These are phyloP conservation scores for Coemansia sp. DNA, from an alignment of 192 early-diverging fungal genomes.

Conservation along the genomic window DNA sequence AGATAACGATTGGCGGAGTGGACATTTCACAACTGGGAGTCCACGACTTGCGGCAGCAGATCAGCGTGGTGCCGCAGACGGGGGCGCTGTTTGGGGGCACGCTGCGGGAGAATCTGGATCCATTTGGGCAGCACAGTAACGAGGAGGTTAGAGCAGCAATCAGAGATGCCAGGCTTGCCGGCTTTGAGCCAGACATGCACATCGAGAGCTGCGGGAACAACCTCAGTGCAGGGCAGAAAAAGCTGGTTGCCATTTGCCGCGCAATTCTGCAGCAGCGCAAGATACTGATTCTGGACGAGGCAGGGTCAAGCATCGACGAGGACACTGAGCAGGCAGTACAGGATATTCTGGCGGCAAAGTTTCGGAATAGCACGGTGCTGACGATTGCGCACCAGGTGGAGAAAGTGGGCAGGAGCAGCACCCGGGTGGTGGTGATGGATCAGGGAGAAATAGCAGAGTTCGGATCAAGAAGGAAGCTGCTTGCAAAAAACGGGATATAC, in stretches of 20 bases:
- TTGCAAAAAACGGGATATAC: constrained; percentile 13
- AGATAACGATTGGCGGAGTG: constrained; percentile 69
- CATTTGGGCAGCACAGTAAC: constrained; percentile 70
- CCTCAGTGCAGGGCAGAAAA: constrained; percentile 57
- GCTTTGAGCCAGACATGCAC: constrained; percentile 54
- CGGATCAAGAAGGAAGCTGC: constrained; percentile 54
- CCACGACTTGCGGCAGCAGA: constrained; percentile 66
- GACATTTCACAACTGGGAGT: constrained; percentile 69
- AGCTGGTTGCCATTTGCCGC: constrained; percentile 78
- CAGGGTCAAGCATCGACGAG: constrained; percentile 53
- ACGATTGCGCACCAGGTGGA: constrained; percentile 71
- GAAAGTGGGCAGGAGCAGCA: constrained; percentile 50
- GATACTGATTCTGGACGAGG: constrained; percentile 71
- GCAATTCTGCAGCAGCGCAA: constrained; percentile 65
- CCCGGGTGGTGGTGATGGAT: constrained; percentile 61
- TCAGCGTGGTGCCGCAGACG: constrained; percentile 81
- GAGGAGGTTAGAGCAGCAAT: constrained; percentile 67
- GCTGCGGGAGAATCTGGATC: constrained; percentile 83
- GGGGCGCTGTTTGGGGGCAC: constrained; percentile 46
- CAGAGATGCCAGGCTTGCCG: constrained; percentile 57
- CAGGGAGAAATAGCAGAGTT: constrained; percentile 58
- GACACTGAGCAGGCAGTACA: constrained; percentile 56
- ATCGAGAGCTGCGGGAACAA: constrained; percentile 27
- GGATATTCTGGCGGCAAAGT: constrained; percentile 51
- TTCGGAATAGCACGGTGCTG: constrained; percentile 60